Conservation (phyloP, 2,329 filamentous ascomycete genomes). For the Ophiostoma sp. region DNA sequence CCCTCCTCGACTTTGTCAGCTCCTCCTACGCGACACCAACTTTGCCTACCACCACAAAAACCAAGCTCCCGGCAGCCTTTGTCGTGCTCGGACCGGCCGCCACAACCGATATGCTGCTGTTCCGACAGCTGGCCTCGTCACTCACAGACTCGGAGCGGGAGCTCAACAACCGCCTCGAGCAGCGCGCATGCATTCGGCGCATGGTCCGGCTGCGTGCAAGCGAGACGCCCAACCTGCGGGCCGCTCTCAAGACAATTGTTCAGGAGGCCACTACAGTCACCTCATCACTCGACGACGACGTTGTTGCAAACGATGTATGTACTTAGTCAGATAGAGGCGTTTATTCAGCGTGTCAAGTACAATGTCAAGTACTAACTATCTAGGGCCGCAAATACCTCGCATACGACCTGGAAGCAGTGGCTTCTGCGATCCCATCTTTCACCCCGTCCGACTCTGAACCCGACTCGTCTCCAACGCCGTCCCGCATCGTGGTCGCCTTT, state of each 20-base stretch:
- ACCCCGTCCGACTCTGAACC: neutral
- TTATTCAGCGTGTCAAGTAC: neutral
- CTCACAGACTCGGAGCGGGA: conserved; percentile 38
- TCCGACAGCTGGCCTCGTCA: conserved; percentile 60
- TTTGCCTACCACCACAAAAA: conserved; percentile 26
- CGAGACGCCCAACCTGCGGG: conserved; percentile 69
- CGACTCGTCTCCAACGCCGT: conserved; percentile 38
- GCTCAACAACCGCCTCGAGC: conserved; percentile 24
- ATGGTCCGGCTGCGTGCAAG: conserved; percentile 64
- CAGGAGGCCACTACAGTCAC: conserved; percentile 43
- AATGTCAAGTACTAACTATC: neutral
- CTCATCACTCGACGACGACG: conserved; percentile 49
- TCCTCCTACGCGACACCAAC: conserved; percentile 31
- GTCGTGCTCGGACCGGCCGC: conserved; percentile 75
- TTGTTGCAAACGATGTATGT: conserved; percentile 36
- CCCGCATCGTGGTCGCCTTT: conserved; percentile 64
- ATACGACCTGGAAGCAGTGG: conserved; percentile 70
- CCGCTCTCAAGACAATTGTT: conserved; percentile 66
- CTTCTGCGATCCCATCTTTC: conserved; percentile 45
- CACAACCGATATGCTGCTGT: conserved; percentile 67
- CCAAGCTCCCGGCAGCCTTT: conserved; percentile 62
- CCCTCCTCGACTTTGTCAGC: conserved; percentile 54
- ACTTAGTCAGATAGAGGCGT: neutral
- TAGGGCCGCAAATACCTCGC: conserved; percentile 62
- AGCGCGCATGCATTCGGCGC: conserved; percentile 38